phyloP scores from a whole-genome alignment of 1,139 yeast species.

The Diutina ranongensis region DNA sequence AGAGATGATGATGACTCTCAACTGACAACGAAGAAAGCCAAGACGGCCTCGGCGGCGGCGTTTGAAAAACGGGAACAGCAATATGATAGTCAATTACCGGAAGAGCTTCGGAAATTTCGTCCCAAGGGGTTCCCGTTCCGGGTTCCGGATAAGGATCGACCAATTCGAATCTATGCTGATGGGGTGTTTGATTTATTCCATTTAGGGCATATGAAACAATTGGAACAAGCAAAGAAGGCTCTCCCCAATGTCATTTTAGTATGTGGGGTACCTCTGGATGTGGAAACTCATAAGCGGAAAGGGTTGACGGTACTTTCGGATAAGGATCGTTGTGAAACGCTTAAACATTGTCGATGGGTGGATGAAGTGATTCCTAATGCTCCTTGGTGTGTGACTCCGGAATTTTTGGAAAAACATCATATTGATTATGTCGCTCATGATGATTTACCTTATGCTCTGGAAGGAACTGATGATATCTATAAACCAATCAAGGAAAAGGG shows the following conservation, averaged over 20 bases:
- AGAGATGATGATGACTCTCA: slow-evolving; percentile 8
- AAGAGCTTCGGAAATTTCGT: slow-evolving; percentile 52
- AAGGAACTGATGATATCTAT: slow-evolving; percentile 82
- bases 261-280: slow-evolving; percentile 86
- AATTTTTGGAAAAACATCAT: slow-evolving; percentile 63
- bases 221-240: slow-evolving; percentile 94
- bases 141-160: slow-evolving; percentile 75
- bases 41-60: slow-evolving; percentile 12
- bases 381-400: slow-evolving; percentile 90
- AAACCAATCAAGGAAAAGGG: slow-evolving; percentile 86
- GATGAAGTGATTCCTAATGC: slow-evolving; percentile 92
- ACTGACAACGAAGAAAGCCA: not conserved
- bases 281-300: slow-evolving; percentile 82
- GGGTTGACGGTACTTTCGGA: slow-evolving; percentile 89
- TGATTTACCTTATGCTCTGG: slow-evolving; percentile 87
- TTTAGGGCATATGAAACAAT: slow-evolving; percentile 93
- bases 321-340: slow-evolving; percentile 77
- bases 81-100: slow-evolving; percentile 51
- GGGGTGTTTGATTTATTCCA: slow-evolving; percentile 96
- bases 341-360: slow-evolving; percentile 91
- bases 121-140: slow-evolving; percentile 65
- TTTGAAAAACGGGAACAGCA: slow-evolving; percentile 40
- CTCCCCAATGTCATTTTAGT: slow-evolving; percentile 74
- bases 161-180: slow-evolving; percentile 88
- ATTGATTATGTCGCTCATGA: slow-evolving; percentile 98